Percentiles rank a stretch among this genome's conserved stretches.
phyloP scores from a whole-genome alignment of 2,329 filamentous ascomycete species.

The Pezicula carpinea region DNA sequence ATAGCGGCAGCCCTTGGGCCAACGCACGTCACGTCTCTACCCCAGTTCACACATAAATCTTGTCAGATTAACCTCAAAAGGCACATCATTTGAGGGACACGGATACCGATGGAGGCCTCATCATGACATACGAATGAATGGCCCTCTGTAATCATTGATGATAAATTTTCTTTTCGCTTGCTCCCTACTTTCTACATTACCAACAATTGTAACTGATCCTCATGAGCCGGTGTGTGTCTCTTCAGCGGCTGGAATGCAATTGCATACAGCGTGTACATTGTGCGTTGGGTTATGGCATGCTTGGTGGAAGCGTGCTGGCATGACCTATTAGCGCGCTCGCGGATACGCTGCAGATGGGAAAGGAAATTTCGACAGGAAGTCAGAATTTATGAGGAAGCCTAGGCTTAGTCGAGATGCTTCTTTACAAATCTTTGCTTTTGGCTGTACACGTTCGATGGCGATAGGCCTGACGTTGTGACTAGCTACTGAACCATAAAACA shows the following conservation, averaged over 20 bases:
- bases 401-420: conserved; percentile 8
- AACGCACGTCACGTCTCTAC: conserved; percentile 19
- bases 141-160: conserved; percentile 17
- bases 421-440: conserved; percentile 16
- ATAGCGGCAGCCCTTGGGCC: conserved; percentile 1
- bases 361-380: conserved; percentile 9
- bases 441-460: conserved; percentile 8
- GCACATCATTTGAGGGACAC: conserved; percentile 1
- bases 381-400: conserved; percentile 12
- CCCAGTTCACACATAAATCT: conserved; percentile 24
- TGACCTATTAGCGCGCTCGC: conserved; percentile 9
- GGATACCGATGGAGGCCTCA: no score
- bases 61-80: conserved; percentile 4
- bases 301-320: conserved; percentile 11
- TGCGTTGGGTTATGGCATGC: conserved; percentile 17
- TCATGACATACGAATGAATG: not conserved
- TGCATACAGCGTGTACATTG: conserved; percentile 26
- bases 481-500: conserved; percentile 18
- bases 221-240: conserved; percentile 26
- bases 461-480: conserved; percentile 6
- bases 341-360: conserved; percentile 6
- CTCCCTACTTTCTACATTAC: conserved; percentile 21
- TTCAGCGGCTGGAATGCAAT: conserved; percentile 23
- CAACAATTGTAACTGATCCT: conserved; percentile 27
- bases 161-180: conserved; percentile 21